Base-by-base conservation (phyloP, 352 stramenopile genomes). In the Globisporangium megalacanthum region DNA sequence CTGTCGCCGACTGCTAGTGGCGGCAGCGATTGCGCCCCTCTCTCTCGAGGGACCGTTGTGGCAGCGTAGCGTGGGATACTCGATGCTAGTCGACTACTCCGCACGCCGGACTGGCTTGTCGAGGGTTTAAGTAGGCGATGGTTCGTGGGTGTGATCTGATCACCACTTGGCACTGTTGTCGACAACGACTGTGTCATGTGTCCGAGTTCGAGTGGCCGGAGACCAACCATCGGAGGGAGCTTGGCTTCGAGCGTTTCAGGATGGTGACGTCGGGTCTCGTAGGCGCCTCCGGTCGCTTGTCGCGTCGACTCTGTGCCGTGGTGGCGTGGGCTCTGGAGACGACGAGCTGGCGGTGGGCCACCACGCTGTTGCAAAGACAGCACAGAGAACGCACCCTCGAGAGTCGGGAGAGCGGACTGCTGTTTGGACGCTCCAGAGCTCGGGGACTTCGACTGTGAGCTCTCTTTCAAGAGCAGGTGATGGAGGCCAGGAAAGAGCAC, bases 401-500 rank as follows among this genome's bases (percentile, higher is more conserved):
- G 45, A 5, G 37, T 14, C 25, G 54, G 31, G 0, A 61, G 37
- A 8, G 48, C 20, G 31, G 36, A 14, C 53, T 37, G 59, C 6
- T 25, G 2, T 17, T 35, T 33, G 5, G 20, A 3, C 1, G 4
- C 25, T 6, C 8, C 37, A 0, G 57, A 46, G 8, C 29, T 35
- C 19, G 10, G 7, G 6, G 15, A 22, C 20, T 14, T 31, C n/a
- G 45, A 6, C 42, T 62, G 52, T 33, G 61, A 44, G 25, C 62
- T 68, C 49, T 56, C 51, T n/a, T 49, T 56, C 22, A 39, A 35
- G 29, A 65, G 44, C 22, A 81, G 22, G 19, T 75, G 50, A 25
- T 82, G 61, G 19, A 93, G 67, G 13, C 81, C 81, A 37, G 83
- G 83, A 49, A 93, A 79, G 13, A 93, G 61, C 8, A 83, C 58